Conservation (phyloP, 2,329 filamentous ascomycete genomes). For the Cryphonectria carpinicola region DNA sequence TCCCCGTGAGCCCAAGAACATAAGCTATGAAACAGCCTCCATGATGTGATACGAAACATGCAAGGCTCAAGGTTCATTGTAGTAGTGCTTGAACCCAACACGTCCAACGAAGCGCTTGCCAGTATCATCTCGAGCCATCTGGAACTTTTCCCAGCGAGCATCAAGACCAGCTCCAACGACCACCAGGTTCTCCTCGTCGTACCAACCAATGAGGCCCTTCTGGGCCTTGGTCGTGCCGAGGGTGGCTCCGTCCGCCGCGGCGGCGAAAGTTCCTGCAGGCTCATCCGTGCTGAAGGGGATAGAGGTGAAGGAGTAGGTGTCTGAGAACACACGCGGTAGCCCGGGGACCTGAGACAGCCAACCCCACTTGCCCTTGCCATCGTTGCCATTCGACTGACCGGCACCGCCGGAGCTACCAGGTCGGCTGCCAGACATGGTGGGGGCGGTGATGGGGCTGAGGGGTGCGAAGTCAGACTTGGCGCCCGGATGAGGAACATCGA, state of each 20-base stretch:
- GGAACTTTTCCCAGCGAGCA: constrained; percentile 86
- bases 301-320: constrained; percentile 84
- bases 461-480: constrained; percentile 32
- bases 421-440: constrained; percentile 26
- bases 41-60: neutral
- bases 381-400: constrained; percentile 42
- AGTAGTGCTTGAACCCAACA: constrained; percentile 83
- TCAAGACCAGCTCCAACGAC: constrained; percentile 80
- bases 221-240: constrained; percentile 62
- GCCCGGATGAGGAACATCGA: constrained; percentile 73
- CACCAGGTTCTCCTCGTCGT: constrained; percentile 71
- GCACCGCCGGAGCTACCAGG: constrained; percentile 31
- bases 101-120: constrained; percentile 69
- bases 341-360: constrained; percentile 81
- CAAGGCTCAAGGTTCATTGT: constrained; percentile 39
- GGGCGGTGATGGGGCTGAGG: constrained; percentile 26
- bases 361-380: constrained; percentile 77
- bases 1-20: neutral
- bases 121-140: constrained; percentile 68
- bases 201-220: constrained; percentile 88
- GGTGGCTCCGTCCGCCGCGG: constrained; percentile 49
- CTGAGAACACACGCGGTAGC: constrained; percentile 85
- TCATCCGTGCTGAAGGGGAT: constrained; percentile 84
- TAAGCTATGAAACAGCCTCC: neutral
- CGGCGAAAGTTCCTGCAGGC: constrained; percentile 47